These are phyloP conservation scores for Ogataea thermomethanolica DNA, from an alignment of 805 yeast genomes.

Conservation along the genomic window DNA sequence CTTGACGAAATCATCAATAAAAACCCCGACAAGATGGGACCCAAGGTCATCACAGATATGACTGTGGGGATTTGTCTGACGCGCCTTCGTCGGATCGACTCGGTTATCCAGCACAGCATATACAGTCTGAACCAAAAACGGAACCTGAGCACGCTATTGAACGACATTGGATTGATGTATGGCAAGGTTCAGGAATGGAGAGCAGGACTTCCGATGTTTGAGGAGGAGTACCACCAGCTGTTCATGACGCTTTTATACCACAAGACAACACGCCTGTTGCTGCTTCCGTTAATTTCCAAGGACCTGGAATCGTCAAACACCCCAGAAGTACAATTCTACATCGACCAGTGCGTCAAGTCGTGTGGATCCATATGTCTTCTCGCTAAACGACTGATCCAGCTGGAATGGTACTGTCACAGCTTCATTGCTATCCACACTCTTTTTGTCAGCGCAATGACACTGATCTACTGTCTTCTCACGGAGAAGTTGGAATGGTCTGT, in stretches of 20 bases:
- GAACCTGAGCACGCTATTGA: slow-evolving; percentile 9
- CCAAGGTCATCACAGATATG: slow-evolving; percentile 18
- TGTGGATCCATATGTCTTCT: slow-evolving; percentile 22
- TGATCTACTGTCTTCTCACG: slow-evolving; percentile 22
- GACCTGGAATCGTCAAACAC: slow-evolving; percentile 6
- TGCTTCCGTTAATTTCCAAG: slow-evolving; percentile 19
- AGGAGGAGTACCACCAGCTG: slow-evolving; percentile 13
- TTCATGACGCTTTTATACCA: slow-evolving; percentile 19
- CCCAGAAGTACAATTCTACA: slow-evolving; percentile 13
- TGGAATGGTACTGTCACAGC: slow-evolving; percentile 24
- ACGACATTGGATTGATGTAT: slow-evolving; percentile 12
- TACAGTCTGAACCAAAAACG: slow-evolving; percentile 21
- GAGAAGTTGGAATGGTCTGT: slow-evolving; percentile 22
- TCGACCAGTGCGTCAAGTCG: slow-evolving; percentile 21
- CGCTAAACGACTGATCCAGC: slow-evolving; percentile 21
- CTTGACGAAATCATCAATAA: slow-evolving; percentile 18
- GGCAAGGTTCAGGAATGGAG: slow-evolving; percentile 16
- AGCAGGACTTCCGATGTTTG: slow-evolving; percentile 14
- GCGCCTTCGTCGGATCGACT: slow-evolving; percentile 19
- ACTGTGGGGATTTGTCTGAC: slow-evolving; percentile 12
- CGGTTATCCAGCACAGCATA: slow-evolving; percentile 18
- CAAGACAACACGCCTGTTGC: slow-evolving; percentile 19
- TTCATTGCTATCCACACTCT: slow-evolving; percentile 22
- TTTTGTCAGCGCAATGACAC: slow-evolving; percentile 24
- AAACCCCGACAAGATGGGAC: slow-evolving; percentile 18